Conservation (phyloP, 2,329 filamentous ascomycete genomes). For the Diaporthe longicolla region DNA sequence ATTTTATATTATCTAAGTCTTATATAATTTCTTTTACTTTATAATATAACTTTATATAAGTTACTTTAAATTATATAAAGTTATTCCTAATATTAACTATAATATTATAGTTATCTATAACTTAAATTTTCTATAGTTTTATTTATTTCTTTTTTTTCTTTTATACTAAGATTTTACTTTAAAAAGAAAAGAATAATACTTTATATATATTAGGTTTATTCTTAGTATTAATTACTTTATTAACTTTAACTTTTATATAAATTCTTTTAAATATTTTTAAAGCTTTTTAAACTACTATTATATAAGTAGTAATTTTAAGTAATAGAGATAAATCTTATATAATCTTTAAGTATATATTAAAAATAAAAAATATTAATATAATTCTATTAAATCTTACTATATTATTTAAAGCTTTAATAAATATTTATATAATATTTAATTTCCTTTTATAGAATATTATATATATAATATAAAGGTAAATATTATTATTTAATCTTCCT, state of each 20-base stretch:
- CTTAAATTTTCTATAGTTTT: no score
- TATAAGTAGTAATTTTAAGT: background rate
- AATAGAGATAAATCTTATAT: background rate
- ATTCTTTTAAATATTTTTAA: background rate
- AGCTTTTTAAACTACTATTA: background rate
- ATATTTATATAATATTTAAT: no score
- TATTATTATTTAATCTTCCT: no score
- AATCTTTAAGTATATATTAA: background rate
- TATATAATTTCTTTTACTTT: no score
- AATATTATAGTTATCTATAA: no score
- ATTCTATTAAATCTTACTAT: background rate
- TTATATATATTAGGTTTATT: no score
- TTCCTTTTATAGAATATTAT: background rate
- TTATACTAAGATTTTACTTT: no score
- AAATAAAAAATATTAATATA: background rate
- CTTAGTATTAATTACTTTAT: no score
- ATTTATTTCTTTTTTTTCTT: no score
- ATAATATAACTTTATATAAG: background rate
- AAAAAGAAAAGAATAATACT: no score
- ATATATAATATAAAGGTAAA: background rate
- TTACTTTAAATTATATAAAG: background rate
- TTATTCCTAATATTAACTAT: background rate
- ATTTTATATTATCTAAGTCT: background rate
- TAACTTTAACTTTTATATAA: no score
- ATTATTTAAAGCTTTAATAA: no score